phyloP scores from a whole-genome alignment of 768 basidiomycete species.

The Trametopsis cervina region DNA sequence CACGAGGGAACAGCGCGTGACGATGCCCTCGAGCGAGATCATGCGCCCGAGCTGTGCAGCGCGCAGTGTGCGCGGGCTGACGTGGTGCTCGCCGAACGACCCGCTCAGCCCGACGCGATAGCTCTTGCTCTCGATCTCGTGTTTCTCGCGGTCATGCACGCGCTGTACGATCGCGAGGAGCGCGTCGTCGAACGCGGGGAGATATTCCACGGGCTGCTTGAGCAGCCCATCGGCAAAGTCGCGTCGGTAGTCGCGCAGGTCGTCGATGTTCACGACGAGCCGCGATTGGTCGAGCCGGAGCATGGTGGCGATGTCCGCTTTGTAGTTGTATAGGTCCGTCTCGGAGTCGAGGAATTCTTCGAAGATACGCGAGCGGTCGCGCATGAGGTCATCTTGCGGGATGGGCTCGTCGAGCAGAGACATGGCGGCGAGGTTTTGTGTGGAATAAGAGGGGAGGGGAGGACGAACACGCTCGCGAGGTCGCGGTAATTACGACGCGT shows the following conservation, averaged over 20 bases:
- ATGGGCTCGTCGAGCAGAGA: conserved; percentile 46
- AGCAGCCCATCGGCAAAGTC: conserved; percentile 79
- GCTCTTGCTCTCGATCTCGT: conserved; percentile 71
- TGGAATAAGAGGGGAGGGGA: neutral
- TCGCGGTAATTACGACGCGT: conserved; percentile 2
- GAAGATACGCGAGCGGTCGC: conserved; percentile 72
- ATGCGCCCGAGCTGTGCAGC: conserved; percentile 89
- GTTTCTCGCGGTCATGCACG: conserved; percentile 72
- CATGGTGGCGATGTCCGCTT: conserved; percentile 78
- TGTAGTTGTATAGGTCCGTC: conserved; percentile 68
- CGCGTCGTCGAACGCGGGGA: conserved; percentile 87
- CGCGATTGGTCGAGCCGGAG: conserved; percentile 78
- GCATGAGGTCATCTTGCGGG: conserved; percentile 62
- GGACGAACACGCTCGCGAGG: conserved; percentile 2
- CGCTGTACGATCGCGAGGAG: conserved; percentile 66
- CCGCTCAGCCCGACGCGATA: conserved; percentile 91
- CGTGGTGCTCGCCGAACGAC: conserved; percentile 97
- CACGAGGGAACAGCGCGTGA: conserved; percentile 95
- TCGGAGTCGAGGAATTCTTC: conserved; percentile 77
- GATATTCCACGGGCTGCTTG: conserved; percentile 78
- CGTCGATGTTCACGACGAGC: conserved; percentile 92
- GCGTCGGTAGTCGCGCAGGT: conserved; percentile 88
- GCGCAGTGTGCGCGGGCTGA: conserved; percentile 87
- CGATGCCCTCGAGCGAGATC: conserved; percentile 97
- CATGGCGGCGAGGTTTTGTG: conserved; percentile 17